phyloP scores from a whole-genome alignment of 257 asterid genomes.

The Solanum ahanhuiri region DNA sequence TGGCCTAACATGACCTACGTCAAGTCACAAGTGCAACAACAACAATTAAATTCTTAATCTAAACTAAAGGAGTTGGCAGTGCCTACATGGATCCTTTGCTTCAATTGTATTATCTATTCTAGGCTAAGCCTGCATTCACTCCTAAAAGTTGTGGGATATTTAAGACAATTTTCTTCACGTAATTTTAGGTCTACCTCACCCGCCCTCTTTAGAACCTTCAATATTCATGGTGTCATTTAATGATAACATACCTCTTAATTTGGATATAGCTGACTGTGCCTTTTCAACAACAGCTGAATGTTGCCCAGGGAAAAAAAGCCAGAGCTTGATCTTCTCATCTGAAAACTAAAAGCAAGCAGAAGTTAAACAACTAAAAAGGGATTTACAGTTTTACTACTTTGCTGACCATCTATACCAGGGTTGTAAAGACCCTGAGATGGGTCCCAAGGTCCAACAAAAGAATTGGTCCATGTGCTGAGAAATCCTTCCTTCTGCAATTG shows the following conservation, averaged over 20 bases:
- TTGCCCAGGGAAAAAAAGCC: constrained; percentile 94
- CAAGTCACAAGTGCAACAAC: neutral
- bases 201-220: neutral
- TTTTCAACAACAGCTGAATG: constrained; percentile 67
- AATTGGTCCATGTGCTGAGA: constrained; percentile 95
- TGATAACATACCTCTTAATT: constrained; percentile 61
- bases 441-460: constrained; percentile 99
- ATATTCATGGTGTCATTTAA: neutral
- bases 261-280: constrained; percentile 72
- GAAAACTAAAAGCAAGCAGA: constrained; percentile 17
- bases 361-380: constrained; percentile 15
- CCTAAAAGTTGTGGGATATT: neutral
- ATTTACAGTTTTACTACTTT: neutral
- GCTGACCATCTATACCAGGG: constrained; percentile 62
- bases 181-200: neutral
- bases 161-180: neutral
- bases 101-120: neutral
- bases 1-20: neutral
- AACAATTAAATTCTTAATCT: neutral
- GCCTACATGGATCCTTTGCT: neutral
- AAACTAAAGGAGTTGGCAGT: neutral
- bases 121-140: neutral
- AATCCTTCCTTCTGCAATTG: constrained; percentile 91
- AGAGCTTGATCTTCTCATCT: constrained; percentile 99
- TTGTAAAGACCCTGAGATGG: constrained; percentile 98